Evolutionary conservation across 2,329 filamentous ascomycete genomes (phyloP).

Genomic region (Cordyceps javanica): DNA sequence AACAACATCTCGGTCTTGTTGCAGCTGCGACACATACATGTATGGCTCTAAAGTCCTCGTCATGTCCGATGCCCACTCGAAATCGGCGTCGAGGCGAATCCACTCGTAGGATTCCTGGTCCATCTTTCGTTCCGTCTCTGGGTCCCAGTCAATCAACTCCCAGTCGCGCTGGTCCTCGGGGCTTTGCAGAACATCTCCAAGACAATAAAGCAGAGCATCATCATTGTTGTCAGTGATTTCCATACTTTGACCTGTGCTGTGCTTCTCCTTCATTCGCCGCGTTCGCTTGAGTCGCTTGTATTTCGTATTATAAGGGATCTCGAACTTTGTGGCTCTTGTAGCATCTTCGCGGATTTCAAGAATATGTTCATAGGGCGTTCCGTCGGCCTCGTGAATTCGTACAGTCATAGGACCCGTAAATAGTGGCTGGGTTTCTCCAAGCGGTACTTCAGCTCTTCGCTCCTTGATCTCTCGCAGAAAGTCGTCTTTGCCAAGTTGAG

Average conservation of each 20-base stretch:
- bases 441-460: constrained; percentile 60
- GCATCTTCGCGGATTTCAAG: constrained; percentile 86
- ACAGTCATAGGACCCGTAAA: constrained; percentile 98
- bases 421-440: constrained; percentile 64
- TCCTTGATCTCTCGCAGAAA: constrained; percentile 87
- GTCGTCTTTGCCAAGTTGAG: constrained; percentile 58
- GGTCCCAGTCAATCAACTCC: constrained; percentile 82
- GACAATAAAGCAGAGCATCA: constrained; percentile 79
- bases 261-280: constrained; percentile 72
- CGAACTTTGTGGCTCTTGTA: constrained; percentile 69
- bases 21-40: constrained; percentile 96
- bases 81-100: constrained; percentile 97
- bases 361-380: constrained; percentile 96
- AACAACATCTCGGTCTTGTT: constrained; percentile 94
- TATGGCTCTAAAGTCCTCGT: constrained; percentile 79
- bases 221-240: constrained; percentile 60
- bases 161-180: constrained; percentile 78
- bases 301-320: constrained; percentile 98
- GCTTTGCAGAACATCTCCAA: constrained; percentile 83
- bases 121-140: constrained; percentile 85
- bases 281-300: constrained; percentile 95
- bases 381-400: constrained; percentile 94
- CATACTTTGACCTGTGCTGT: constrained; percentile 47
- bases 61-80: constrained; percentile 92
- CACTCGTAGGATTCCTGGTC: constrained; percentile 96